Evolutionary conservation across 1,284 basidiomycete genomes (phyloP).

Genomic region (Pseudozyma sp.): DNA sequence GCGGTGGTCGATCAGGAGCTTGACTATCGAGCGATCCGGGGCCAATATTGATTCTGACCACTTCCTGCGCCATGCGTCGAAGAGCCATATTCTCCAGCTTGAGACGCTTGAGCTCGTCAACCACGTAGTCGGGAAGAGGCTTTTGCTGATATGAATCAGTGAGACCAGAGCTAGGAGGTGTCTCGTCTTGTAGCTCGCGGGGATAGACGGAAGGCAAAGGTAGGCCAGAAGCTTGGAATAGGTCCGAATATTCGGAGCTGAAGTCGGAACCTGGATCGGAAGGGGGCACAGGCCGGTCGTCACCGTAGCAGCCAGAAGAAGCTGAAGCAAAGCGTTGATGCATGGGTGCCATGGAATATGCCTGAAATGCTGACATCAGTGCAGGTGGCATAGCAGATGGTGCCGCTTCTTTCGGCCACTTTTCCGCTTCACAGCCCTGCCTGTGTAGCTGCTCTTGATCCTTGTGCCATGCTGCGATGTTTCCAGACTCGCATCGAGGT

Average conservation of each 20-base stretch:
- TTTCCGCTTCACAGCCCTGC: not conserved
- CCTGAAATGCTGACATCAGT: not conserved
- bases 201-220: slow-evolving; percentile 3
- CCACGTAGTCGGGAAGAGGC: slow-evolving; percentile 28
- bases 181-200: slow-evolving; percentile 5
- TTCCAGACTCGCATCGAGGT: not conserved
- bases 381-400: slow-evolving; percentile 1
- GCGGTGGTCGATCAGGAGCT: not conserved
- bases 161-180: slow-evolving; percentile 1
- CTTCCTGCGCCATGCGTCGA: slow-evolving; percentile 33
- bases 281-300: slow-evolving; percentile 15
- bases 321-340: slow-evolving; percentile 33
- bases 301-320: slow-evolving; percentile 25
- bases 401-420: slow-evolving; percentile 14
- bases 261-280: slow-evolving; percentile 42
- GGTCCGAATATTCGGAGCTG: slow-evolving; percentile 41
- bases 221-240: slow-evolving; percentile 14
- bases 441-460: not conserved
- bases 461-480: slow-evolving; percentile 1
- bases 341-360: slow-evolving; percentile 5
- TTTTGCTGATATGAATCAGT: slow-evolving; percentile 7
- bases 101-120: slow-evolving; percentile 41
- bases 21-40: slow-evolving; percentile 1
- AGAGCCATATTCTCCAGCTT: slow-evolving; percentile 51
- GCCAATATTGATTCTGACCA: slow-evolving; percentile 19